phyloP scores from a whole-genome alignment of 208 protist species.

The Trypanosoma caninum region DNA sequence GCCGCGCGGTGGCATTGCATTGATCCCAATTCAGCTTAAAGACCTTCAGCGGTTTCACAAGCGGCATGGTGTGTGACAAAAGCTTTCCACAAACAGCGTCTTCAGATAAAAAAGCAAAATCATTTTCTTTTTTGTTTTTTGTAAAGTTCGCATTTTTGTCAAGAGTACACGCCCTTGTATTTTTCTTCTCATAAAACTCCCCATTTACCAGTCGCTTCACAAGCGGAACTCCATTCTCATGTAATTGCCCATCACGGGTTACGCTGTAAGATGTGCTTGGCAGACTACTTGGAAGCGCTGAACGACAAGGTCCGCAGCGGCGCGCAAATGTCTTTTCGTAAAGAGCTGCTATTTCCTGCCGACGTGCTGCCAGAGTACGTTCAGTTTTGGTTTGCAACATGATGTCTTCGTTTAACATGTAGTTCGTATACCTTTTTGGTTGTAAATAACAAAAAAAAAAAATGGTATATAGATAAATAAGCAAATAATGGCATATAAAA shows the following conservation, averaged over 20 bases:
- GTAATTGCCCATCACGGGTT: too few relatives aligned
- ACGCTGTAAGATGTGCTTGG: not conserved
- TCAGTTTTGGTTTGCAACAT: slow-evolving; percentile 15
- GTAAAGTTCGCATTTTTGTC: too few relatives aligned
- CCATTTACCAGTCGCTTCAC: too few relatives aligned
- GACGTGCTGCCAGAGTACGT: slow-evolving; percentile 9
- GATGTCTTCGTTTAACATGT: not conserved
- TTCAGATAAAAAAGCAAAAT: too few relatives aligned
- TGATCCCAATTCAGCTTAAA: not conserved
- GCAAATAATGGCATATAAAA: not conserved
- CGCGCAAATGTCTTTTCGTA: slow-evolving; percentile 19
- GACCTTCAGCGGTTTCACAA: slow-evolving; percentile 11
- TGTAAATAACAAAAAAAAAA: too few relatives aligned
- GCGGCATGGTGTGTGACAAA: not conserved
- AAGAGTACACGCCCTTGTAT: too few relatives aligned
- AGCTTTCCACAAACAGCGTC: not conserved
- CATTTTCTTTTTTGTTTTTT: too few relatives aligned
- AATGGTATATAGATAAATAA: not conserved
- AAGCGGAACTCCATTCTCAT: too few relatives aligned
- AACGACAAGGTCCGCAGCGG: not conserved
- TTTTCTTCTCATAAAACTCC: too few relatives aligned
- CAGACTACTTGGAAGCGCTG: not conserved
- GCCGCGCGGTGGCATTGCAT: not conserved
- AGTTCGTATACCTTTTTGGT: not conserved
- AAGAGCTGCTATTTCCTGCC: slow-evolving; percentile 13